Evolutionary conservation across 139 green algal species (phyloP).

Genomic region (Chlorella vulgaris): DNA sequence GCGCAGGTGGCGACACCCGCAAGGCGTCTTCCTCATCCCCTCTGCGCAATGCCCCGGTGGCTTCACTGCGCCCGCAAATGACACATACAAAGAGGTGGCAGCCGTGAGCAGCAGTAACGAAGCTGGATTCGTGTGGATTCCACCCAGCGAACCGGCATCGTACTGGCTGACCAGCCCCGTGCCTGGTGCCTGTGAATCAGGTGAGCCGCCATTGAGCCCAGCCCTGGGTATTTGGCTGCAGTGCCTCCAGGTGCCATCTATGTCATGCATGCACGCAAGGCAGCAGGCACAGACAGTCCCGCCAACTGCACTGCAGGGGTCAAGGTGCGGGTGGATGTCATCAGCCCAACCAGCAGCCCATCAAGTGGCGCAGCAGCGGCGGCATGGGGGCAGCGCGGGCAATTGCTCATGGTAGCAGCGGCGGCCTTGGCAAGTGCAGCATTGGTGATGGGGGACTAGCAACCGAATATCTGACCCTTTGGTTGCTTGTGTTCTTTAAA

Average conservation of each 20-base stretch:
- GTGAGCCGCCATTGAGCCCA: not conserved
- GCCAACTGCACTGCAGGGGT: not conserved
- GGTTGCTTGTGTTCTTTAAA: not conserved
- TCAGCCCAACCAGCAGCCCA: not conserved
- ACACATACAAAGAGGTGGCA: not conserved
- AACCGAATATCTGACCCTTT: too few relatives aligned
- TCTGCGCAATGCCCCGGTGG: slow-evolving; percentile 8
- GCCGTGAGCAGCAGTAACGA: not conserved
- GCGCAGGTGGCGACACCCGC: slow-evolving; percentile 7
- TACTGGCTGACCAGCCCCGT: slow-evolving; percentile 9
- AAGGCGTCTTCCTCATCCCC: slow-evolving; percentile 21
- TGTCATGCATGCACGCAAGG: too few relatives aligned
- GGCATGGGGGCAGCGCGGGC: not conserved
- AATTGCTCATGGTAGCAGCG: not conserved
- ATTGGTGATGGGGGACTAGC: too few relatives aligned
- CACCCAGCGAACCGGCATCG: not conserved
- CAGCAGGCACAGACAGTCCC: not conserved
- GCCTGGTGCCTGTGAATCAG: slow-evolving; percentile 9
- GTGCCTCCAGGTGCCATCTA: too few relatives aligned
- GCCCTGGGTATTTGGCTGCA: not conserved
- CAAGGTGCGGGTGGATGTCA: slow-evolving; percentile 20
- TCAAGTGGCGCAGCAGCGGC: too few relatives aligned
- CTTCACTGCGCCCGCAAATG: not conserved
- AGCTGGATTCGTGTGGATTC: not conserved
- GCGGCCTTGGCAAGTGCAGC: not conserved